A percentile compares a stretch with the other conserved stretches of the same genome.
These are phyloP conservation scores for Hypomontagnella submonticulosa DNA, from an alignment of 495 filamentous ascomycete genomes.

Conservation along the genomic window DNA sequence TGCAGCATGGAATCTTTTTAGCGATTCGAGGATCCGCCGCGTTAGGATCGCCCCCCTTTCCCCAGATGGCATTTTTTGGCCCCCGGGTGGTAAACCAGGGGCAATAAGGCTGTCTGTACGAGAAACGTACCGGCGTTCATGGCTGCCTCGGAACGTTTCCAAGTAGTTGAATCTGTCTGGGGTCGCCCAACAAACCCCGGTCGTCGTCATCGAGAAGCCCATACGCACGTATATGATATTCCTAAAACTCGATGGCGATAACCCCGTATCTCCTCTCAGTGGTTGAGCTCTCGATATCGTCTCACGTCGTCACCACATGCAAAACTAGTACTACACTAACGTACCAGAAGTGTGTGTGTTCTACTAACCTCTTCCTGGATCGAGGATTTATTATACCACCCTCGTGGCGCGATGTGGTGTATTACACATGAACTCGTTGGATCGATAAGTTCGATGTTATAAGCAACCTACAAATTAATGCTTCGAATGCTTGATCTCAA, in stretches of 20 bases:
- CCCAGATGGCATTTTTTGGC: constrained; percentile 24
- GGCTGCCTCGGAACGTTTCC: constrained; percentile 30
- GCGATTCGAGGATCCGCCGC: constrained; percentile 7
- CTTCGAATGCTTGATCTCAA: neutral
- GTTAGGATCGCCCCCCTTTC: constrained; percentile 24
- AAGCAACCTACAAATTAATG: constrained; percentile 5
- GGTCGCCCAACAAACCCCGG: constrained; percentile 21
- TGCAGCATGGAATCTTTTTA: constrained; percentile 11
- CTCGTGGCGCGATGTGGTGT: neutral
- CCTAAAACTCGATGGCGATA: constrained; percentile 21
- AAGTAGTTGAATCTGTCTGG: constrained; percentile 24
- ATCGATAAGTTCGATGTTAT: constrained; percentile 6
- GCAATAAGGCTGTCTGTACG: constrained; percentile 18
- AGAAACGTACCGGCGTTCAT: constrained; percentile 24
- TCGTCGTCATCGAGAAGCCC: constrained; percentile 14
- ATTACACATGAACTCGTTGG: neutral
- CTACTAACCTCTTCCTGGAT: constrained; percentile 4
- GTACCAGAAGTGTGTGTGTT: neutral
- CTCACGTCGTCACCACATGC: constrained; percentile 12
- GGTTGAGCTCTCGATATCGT: constrained; percentile 2
- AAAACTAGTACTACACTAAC: neutral
- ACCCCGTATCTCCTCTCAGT: constrained; percentile 19
- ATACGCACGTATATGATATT: constrained; percentile 12
- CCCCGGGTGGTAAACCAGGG: constrained; percentile 31
- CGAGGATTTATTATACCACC: neutral